Base-by-base conservation (phyloP, 345 rosid species). In the Citrus sp. region DNA sequence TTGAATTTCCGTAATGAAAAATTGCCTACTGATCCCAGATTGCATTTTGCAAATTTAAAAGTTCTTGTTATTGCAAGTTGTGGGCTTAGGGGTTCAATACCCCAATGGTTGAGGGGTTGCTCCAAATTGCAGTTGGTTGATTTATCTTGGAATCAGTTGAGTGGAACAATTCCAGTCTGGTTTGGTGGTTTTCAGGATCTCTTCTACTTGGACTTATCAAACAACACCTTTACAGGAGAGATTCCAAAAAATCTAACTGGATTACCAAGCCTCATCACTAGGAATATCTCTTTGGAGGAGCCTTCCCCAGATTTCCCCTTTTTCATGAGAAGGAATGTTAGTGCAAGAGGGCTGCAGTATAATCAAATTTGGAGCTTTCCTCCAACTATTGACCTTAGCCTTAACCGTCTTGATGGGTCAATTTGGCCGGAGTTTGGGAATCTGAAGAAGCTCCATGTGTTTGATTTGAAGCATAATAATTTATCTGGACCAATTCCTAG, bases 101-200 rank as follows among this genome's bases (percentile, higher is more conserved):
- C 98, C 2, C 80, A 62, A 0, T 94, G 98, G 98, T 84, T 94
- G 83, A 84, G 72, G n/a, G 65, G 56, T 22, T 84, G 91, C 75
- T 34, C 49, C 18, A 82, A 87, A 14, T 87, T 94, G 88, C 92
- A 92, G 87, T 40, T 94, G 81, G 70, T 94, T 82, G 98, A 94
- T 89, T 86, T 94, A 70, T 94, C 98, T 10, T 92, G 97, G 98
- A 92, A 92, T 63, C 85, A 5, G 49, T 82, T 92, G 85, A 51
- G 8, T 13, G 92, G 92, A 60, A 24, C 69, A 38, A 85, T 92
- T 67, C 97, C 94, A 3, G 38, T 38, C 24, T 92, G 97, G 94
- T 59, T 92, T 30, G 92, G 90, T 38, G 62, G 46, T 21, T 88
- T 85, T 73, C 61, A 40, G 13, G 56, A 69, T 77, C 86, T 92